Percentiles rank a stretch among this genome's conserved stretches.
Evolutionary conservation across 225 moss, liverwort and hornwort genomes (phyloP).

Genomic region (Marchantia polymorpha): DNA sequence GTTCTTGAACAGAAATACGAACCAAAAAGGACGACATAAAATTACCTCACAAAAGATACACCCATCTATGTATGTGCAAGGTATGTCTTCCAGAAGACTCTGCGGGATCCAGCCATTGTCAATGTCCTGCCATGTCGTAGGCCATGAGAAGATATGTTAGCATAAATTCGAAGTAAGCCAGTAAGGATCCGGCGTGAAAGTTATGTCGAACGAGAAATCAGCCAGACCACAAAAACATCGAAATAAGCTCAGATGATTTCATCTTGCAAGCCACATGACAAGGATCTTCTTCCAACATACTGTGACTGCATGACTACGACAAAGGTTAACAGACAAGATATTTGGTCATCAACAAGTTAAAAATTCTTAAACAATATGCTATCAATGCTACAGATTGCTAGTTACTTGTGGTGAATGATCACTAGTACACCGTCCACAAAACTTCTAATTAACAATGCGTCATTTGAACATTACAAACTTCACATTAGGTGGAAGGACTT

Average conservation of each 20-base stretch:
- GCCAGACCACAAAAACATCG: neutral
- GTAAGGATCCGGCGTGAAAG: neutral
- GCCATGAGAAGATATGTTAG: neutral
- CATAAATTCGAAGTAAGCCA: neutral
- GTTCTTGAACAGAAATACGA: neutral
- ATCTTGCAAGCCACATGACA: neutral
- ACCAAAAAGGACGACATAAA: no score
- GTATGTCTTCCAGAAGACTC: constrained; percentile 87
- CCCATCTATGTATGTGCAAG: constrained; percentile 84
- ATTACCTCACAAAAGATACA: constrained; percentile 92
- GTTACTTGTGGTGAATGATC: no score
- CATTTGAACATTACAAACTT: no score
- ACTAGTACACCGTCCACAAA: no score
- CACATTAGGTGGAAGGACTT: no score
- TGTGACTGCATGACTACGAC: no score
- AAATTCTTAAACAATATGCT: no score
- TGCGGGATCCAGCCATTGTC: constrained; percentile 94
- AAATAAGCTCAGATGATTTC: neutral
- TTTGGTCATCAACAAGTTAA: no score
- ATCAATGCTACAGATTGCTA: no score
- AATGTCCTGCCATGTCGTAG: constrained; percentile 60
- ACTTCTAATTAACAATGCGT: no score
- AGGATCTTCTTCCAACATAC: no score
- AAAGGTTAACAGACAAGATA: no score
- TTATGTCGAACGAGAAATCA: neutral